Percentiles rank a stretch among this genome's conserved stretches.
Conservation (phyloP, 345 rosid species). For the Mangifera indica region DNA sequence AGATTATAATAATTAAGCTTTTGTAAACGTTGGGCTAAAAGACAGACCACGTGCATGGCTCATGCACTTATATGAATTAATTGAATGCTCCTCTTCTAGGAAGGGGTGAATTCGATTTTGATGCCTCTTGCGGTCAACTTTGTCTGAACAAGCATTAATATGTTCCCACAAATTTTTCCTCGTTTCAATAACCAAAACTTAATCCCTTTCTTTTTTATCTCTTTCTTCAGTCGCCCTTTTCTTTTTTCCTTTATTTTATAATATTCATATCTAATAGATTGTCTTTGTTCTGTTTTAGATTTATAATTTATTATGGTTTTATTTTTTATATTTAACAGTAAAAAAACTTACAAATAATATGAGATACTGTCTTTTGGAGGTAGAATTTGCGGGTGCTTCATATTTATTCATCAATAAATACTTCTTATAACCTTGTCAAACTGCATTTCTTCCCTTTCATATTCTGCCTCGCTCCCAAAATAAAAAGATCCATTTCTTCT, state of each 20-base stretch:
- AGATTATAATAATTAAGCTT: neutral
- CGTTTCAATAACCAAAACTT: slow-evolving; percentile 16
- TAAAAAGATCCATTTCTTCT: neutral
- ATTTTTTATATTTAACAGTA: too few species aligned
- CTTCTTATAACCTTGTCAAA: slow-evolving; percentile 27
- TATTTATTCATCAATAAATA: slow-evolving; percentile 37
- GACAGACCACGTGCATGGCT: slow-evolving; percentile 29
- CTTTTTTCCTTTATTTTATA: neutral
- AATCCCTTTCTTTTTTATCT: slow-evolving; percentile 14
- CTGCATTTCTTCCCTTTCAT: slow-evolving; percentile 14
- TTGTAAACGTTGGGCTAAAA: neutral
- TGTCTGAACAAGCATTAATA: slow-evolving; percentile 19
- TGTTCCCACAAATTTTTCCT: slow-evolving; percentile 13
- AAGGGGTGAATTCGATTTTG: neutral
- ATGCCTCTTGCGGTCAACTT: slow-evolving; percentile 20
- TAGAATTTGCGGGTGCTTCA: too few species aligned
- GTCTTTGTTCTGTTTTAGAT: too few species aligned
- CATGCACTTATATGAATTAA: slow-evolving; percentile 23
- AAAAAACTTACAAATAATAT: too few species aligned
- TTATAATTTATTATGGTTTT: too few species aligned
- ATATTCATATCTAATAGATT: too few species aligned
- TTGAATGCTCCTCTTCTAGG: neutral
- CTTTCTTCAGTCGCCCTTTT: slow-evolving; percentile 16
- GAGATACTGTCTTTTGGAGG: too few species aligned
- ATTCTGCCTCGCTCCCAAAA: neutral